phyloP scores from a whole-genome alignment of 768 basidiomycete genomes.

The Phlebiopsis flavidoalba region DNA sequence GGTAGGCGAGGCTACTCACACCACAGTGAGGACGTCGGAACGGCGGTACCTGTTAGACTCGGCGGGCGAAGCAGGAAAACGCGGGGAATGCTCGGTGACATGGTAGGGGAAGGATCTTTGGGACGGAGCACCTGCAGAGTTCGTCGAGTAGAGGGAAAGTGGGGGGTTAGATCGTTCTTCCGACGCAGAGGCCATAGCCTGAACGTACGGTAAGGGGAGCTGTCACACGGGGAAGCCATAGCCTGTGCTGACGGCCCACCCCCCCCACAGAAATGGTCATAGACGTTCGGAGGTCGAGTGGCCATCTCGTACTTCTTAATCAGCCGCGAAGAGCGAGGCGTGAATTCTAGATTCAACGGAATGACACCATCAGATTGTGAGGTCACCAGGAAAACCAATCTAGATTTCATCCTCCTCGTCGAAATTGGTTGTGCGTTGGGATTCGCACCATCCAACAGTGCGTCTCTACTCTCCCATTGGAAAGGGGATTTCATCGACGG shows the following conservation, averaged over 20 bases:
- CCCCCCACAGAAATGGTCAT: constrained; percentile 11
- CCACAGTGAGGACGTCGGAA: constrained; percentile 15
- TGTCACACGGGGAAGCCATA: constrained; percentile 28
- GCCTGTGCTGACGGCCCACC: constrained; percentile 21
- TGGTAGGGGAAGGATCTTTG: constrained; percentile 31
- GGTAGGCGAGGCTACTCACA: constrained; percentile 41
- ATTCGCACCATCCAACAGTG: not conserved
- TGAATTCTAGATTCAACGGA: constrained; percentile 8
- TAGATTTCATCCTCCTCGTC: constrained; percentile 51
- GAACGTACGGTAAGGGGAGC: constrained; percentile 25
- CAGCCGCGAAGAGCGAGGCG: constrained; percentile 8
- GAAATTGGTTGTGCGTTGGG: constrained; percentile 17
- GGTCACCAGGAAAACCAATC: constrained; percentile 44
- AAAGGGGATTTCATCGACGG: not conserved
- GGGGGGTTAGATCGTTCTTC: constrained; percentile 36
- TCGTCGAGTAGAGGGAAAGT: constrained; percentile 31
- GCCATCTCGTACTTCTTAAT: constrained; percentile 29
- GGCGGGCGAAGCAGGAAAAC: constrained; percentile 1
- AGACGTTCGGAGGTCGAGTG: constrained; percentile 25
- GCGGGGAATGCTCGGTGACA: not conserved
- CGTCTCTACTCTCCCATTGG: not conserved
- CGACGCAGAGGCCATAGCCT: constrained; percentile 20
- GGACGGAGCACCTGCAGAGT: constrained; percentile 37
- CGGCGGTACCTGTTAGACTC: not conserved
- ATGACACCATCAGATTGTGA: constrained; percentile 19